Percentiles rank a stretch among this genome's conserved stretches.
phyloP scores from a whole-genome alignment of 108 stramenopile genomes.

The Cyclotella cryptica region DNA sequence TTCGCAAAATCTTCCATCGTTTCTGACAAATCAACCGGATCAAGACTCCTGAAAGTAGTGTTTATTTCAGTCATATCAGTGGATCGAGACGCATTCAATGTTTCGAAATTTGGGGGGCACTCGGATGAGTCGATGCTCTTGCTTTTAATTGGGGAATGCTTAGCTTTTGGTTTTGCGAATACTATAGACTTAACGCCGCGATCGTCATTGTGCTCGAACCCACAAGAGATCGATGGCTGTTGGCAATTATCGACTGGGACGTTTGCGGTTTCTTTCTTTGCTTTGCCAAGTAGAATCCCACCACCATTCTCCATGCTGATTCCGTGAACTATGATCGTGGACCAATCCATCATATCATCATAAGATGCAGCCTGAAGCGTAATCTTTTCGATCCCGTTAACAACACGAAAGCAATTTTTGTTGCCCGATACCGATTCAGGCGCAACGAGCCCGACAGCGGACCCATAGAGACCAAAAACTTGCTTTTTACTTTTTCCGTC shows the following conservation, averaged over 20 bases:
- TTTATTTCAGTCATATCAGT: conserved; percentile 21
- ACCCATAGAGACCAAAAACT: conserved; percentile 36
- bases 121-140: conserved; percentile 12
- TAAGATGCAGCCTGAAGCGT: conserved; percentile 21
- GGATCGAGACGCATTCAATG: conserved; percentile 9
- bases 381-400: conserved; percentile 32
- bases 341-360: conserved; percentile 36
- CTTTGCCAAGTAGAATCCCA: conserved; percentile 38
- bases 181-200: conserved; percentile 19
- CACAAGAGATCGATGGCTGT: conserved; percentile 8
- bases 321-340: conserved; percentile 29
- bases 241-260: not conserved
- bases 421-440: conserved; percentile 16
- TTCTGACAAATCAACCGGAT: conserved; percentile 18
- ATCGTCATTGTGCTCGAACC: not conserved
- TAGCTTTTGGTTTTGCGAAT: conserved; percentile 9
- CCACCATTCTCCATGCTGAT: conserved; percentile 52
- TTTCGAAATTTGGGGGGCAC: conserved; percentile 3
- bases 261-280: conserved; percentile 16
- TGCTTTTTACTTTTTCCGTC: conserved; percentile 42
- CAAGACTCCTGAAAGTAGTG: conserved; percentile 28
- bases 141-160: not conserved
- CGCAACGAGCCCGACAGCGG: conserved; percentile 33
- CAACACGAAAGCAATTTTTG: conserved; percentile 37
- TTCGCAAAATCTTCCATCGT: conserved; percentile 19